These are phyloP conservation scores for Neonectria hederae DNA, from an alignment of 2,329 filamentous ascomycete genomes.

Conservation along the genomic window DNA sequence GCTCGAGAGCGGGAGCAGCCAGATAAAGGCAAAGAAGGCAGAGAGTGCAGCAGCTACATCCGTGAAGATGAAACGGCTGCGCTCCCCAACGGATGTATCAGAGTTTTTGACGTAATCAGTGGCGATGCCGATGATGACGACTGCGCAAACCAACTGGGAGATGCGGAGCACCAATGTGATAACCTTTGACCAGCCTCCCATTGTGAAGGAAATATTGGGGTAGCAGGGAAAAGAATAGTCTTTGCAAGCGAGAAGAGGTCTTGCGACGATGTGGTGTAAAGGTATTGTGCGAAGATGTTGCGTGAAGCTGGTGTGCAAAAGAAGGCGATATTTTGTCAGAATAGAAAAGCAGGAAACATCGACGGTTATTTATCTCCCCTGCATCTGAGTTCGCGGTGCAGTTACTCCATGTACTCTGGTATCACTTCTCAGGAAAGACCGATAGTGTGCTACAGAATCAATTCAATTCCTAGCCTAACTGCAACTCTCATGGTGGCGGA, in stretches of 20 bases:
- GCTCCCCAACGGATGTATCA: neutral
- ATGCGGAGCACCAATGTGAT: conserved; percentile 4
- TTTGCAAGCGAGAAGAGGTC: neutral
- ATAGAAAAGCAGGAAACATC: neutral
- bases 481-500: neutral
- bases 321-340: neutral
- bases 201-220: neutral
- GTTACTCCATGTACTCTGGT: neutral
- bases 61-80: conserved; percentile 11
- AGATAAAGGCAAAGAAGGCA: conserved; percentile 8
- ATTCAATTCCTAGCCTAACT: neutral
- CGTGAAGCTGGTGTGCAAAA: no score
- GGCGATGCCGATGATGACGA: conserved; percentile 7
- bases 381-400: neutral
- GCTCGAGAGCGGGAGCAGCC: conserved; percentile 16
- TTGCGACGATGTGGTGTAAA: neutral
- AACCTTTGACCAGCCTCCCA: conserved; percentile 7
- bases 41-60: neutral
- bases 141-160: conserved; percentile 1
- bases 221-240: neutral
- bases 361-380: neutral
- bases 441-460: neutral
- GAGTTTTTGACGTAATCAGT: neutral
- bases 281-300: no score
- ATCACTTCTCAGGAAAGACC: neutral